Evolutionary conservation across 768 basidiomycete species (phyloP).

Genomic region (Mycena belliarum): DNA sequence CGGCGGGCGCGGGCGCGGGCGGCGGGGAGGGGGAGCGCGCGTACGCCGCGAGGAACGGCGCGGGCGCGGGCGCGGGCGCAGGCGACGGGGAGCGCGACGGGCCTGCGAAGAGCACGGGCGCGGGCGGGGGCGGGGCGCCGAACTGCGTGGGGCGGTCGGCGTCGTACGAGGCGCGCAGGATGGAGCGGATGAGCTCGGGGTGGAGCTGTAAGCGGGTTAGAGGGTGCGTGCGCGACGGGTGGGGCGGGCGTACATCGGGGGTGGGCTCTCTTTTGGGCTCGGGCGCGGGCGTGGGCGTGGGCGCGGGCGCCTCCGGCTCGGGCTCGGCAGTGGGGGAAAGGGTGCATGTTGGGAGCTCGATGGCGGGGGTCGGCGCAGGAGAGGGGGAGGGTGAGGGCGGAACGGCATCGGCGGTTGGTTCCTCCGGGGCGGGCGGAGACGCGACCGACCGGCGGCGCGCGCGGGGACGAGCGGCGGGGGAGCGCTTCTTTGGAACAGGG

Average conservation of each 20-base stretch:
- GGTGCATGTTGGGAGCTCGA: too few species aligned
- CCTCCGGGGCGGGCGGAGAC: neutral
- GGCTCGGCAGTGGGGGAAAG: too few species aligned
- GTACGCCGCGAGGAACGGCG: too few species aligned
- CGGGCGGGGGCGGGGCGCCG: neutral
- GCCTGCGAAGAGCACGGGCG: too few species aligned
- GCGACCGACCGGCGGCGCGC: neutral
- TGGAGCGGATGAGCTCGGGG: too few species aligned
- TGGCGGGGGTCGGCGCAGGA: neutral
- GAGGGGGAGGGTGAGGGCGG: neutral
- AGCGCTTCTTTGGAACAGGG: neutral
- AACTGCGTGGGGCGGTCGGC: conserved; percentile 2
- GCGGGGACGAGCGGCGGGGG: neutral
- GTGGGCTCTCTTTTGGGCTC: too few species aligned
- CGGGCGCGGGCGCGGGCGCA: neutral
- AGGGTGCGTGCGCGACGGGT: too few species aligned
- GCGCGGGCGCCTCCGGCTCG: too few species aligned
- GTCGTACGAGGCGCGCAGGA: too few species aligned
- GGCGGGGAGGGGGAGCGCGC: neutral
- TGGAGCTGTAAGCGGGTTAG: too few species aligned
- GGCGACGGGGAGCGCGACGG: neutral
- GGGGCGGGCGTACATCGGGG: too few species aligned
- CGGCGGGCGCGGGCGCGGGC: neutral
- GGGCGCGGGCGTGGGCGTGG: too few species aligned
- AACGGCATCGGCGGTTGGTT: neutral